These are phyloP conservation scores for Rhododendron vialii DNA, from an alignment of 148 eudicot species.

Conservation along the genomic window DNA sequence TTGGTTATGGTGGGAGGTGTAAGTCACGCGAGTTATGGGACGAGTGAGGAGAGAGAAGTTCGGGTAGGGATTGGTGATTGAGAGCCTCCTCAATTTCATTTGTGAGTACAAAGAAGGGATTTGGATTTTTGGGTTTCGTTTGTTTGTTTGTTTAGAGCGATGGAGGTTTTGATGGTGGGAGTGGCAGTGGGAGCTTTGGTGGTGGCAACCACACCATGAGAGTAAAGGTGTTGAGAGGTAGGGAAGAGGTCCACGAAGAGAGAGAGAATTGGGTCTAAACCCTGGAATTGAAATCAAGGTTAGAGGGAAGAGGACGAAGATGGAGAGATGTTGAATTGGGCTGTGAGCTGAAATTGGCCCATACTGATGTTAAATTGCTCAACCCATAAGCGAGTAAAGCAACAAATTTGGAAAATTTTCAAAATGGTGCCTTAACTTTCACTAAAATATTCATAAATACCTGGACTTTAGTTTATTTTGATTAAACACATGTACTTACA, in stretches of 20 bases:
- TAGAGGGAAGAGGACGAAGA: background rate
- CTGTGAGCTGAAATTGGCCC: background rate
- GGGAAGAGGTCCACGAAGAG: background rate
- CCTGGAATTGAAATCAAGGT: background rate
- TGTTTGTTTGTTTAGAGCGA: background rate
- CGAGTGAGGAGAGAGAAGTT: slow-evolving; percentile 25
- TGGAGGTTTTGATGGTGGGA: slow-evolving; percentile 7
- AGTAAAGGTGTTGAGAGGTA: slow-evolving; percentile 3
- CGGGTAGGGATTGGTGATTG: slow-evolving; percentile 18
- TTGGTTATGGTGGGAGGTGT: slow-evolving; percentile 5
- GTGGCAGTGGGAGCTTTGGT: background rate
- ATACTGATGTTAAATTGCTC: background rate
- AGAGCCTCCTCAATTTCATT: slow-evolving; percentile 42
- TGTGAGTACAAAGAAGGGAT: background rate
- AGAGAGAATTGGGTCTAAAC: background rate
- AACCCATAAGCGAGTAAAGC: too few species aligned
- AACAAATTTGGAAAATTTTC: too few species aligned
- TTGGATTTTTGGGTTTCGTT: background rate
- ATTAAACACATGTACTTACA: too few species aligned
- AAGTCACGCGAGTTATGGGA: slow-evolving; percentile 19
- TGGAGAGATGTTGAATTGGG: background rate
- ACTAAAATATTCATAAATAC: too few species aligned
- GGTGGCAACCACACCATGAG: slow-evolving; percentile 14
- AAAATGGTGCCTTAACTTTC: too few species aligned
- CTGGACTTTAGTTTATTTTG: too few species aligned